Base-by-base conservation (phyloP, 768 basidiomycete species). In the Lentinula edodes region DNA sequence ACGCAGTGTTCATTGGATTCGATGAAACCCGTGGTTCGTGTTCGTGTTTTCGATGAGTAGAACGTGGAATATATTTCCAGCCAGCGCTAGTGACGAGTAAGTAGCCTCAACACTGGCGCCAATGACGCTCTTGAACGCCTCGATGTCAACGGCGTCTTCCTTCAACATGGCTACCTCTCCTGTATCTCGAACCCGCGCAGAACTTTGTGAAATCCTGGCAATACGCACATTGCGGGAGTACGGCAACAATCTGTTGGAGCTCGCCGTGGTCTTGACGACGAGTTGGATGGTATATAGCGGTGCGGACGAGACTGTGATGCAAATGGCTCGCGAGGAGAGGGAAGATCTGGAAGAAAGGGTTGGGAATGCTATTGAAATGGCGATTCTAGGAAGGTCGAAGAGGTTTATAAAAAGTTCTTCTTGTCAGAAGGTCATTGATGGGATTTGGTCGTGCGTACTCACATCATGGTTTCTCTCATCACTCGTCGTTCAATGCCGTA, bases 311-410 rank as follows among this genome's bases (percentile, higher is more conserved):
- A 76, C 75, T 32, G 69, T 91, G 10, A 66, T 92, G 42, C 71
- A 78, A 18, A 79, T 82, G 58, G 89, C 85, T 5, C 79, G 81
- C 61, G 80, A 83, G 61, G 85, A 91, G 55, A 74, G 83, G 43
- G 87, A 87, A 58, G 88, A 90, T 66, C 70, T 89, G 36, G 88
- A 91, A 67, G 86, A 93, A 58, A 73, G 87, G 60, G 87, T 94
- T 1, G 95, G 95, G 5, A 97, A 95, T 68, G 95, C 93, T 1
- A 90, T 97, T 54, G 95, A 98, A 72, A 80, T 93, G 79, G 95
- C 95, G 4, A 56, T 61, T 41, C 13, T 54, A 34, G 42, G 90
- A 62, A 89, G 87, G 68, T 87, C 93, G 5, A 95, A 93, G 68
- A 78, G 86, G n/a, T 97, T 98, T 74, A 94, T 96, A 69, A 93